phyloP scores from a whole-genome alignment of 352 stramenopile genomes.

The Pythium inflatum region DNA sequence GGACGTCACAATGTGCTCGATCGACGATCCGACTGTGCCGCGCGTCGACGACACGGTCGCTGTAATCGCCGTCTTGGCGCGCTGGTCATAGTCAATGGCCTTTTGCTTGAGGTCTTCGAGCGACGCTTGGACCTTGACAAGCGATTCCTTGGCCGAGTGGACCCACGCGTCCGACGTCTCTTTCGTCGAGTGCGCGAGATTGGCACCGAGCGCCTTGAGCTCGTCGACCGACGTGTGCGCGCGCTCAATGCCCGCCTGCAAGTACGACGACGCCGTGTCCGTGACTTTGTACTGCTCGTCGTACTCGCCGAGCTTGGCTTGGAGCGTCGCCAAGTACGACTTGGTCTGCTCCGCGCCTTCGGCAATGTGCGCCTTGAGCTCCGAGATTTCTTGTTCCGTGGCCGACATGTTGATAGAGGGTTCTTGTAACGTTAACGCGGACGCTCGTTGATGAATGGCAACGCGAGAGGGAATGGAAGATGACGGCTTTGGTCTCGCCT shows the following conservation, averaged over 20 bases:
- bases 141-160: slow-evolving; percentile 56
- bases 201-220: slow-evolving; percentile 59
- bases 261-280: slow-evolving; percentile 68
- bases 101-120: slow-evolving; percentile 41
- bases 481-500: not conserved
- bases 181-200: slow-evolving; percentile 59
- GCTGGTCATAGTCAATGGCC: slow-evolving; percentile 64
- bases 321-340: slow-evolving; percentile 60
- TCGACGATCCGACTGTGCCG: slow-evolving; percentile 60
- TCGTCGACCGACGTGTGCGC: slow-evolving; percentile 77
- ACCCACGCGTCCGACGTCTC: slow-evolving; percentile 53
- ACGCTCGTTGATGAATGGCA: too few relatives aligned
- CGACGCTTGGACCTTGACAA: slow-evolving; percentile 53
- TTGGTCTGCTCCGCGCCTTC: slow-evolving; percentile 76
- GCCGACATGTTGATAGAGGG: slow-evolving; percentile 9
- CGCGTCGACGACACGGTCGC: slow-evolving; percentile 48
- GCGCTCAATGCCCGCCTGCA: slow-evolving; percentile 67
- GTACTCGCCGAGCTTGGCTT: slow-evolving; percentile 47
- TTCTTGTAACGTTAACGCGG: too few relatives aligned
- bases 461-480: too few relatives aligned
- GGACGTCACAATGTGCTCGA: slow-evolving; percentile 67
- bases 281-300: slow-evolving; percentile 73
- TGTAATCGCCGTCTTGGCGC: slow-evolving; percentile 36
- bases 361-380: slow-evolving; percentile 73
- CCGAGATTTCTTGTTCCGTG: slow-evolving; percentile 46